Evolutionary conservation across 345 rosid species (phyloP), one percentile per base, ranked within the genome.

Genomic region (Microcos paniculata): DNA sequence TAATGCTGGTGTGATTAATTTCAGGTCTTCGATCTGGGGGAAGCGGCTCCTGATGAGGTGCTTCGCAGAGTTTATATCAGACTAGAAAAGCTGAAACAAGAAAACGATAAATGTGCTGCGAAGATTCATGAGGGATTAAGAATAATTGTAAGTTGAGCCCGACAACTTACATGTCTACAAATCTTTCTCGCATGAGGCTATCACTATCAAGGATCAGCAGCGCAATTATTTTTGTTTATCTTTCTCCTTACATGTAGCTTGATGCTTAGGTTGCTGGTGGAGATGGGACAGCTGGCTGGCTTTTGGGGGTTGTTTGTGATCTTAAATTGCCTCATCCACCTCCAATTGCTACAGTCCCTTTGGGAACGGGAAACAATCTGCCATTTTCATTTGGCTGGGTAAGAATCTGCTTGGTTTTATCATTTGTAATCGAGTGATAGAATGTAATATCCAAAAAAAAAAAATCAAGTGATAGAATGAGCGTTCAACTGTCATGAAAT

Each of bases 251-350:
- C 46, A 1, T n/a, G 40, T 48, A 2, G 12, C 62, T 61, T 53
- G 61, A 24, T 72, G 23, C 56, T 76, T 79, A 92, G 99, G 98
- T 91, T 82, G 97, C 97, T 68, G 98, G 99, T 80, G 98, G 99
- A 19, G 99, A 96, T 85, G 99, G 99, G 68, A 96, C 99, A 3
- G 99, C 98, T 72, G 92, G 97, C 6, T 95, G 99, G 99, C 93
- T 93, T 78, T 94, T 95, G 75, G 98, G 97, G 72, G 98, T 93
- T 80, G 94, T 95, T 45, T 88, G 90, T 73, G 98, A 93, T 77
- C 96, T 95, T 62, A 93, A 87, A 81, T 82, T 95, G 59, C 82
- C 93, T 53, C 92, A 88, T 80, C 89, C 99, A 9, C 99, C 98
- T 11, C 94, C 99, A 19, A 81, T 96, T 73, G 99, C 98, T 18